Base-by-base conservation (phyloP, 2,329 filamentous ascomycete genomes). In the Aspergillus nomiae region DNA sequence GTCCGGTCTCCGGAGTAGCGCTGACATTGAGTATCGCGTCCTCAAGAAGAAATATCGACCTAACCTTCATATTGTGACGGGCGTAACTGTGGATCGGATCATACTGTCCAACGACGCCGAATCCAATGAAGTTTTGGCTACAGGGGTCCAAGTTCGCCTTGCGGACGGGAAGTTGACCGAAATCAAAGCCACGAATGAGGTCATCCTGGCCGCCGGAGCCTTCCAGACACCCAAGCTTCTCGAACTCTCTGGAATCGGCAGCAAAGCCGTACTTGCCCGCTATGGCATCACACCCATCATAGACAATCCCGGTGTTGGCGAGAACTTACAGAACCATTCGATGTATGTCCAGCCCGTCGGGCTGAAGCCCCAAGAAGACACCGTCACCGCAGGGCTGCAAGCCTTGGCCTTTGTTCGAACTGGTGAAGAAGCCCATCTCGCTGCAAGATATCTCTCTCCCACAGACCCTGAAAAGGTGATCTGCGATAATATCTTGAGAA, bases 181-280 rank as follows among this genome's bases (percentile, higher is more conserved):
- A 14, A 73, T 80, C 12, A 78, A 64, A 4, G 77, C 70, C 66
- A 74, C 70, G 30, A 73, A 74, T 58, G 88, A 90, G 69, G 82
- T 90, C 6, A 82, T 90, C 48, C 73, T 91, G 3, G 84, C 84
- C 2, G 86, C 85, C 1, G 88, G 88, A 0, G 83, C 81, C 30
- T 76, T 85, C 51, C 83, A 84, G 69, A 86, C 84, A 12, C 88
- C 83, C 4, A 85, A 84, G 74, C 75, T 87, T 12, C 82, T 86
- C 14, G 87, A 90, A 67, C 77, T 89, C 1, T 89, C 86, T 0
- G 88, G 88, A 0, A 81, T 90, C 34, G 88, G 88, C 4, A 76
- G 80, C 51, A 73, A 76, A 6, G 70, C 77, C 1, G 68, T 84
- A 21, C 76, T 86, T 6, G 65, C 75, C 2, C 68, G 69, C 2